Conservation (phyloP, 441 rosid genomes). For the Kokia cookei region DNA sequence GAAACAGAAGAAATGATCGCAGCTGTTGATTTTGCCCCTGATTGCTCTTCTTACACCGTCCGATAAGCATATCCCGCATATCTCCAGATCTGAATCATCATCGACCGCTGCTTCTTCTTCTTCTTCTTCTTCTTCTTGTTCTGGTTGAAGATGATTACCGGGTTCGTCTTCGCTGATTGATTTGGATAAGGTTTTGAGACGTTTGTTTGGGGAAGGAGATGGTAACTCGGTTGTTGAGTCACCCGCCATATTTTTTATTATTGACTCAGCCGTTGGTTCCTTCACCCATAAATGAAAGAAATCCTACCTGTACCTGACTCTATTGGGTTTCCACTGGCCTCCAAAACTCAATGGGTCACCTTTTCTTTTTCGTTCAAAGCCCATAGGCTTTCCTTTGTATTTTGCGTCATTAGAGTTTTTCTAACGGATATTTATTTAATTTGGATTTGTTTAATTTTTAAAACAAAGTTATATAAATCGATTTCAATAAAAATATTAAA, state of each 20-base stretch:
- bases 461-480: too few relatives aligned
- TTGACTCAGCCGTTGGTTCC: not conserved
- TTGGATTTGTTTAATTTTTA: too few relatives aligned
- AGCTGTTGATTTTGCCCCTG: constrained; percentile 46
- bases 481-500: too few relatives aligned
- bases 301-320: not conserved
- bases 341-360: not conserved
- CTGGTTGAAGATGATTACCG: not conserved
- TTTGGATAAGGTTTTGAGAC: constrained; percentile 13
- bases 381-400: not conserved
- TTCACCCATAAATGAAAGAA: not conserved
- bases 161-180: not conserved
- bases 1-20: constrained; percentile 59
- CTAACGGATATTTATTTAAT: too few relatives aligned
- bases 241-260: constrained; percentile 10
- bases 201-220: constrained; percentile 14
- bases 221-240: constrained; percentile 1
- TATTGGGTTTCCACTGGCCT: not conserved
- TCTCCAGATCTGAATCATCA: not conserved
- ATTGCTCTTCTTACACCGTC: constrained; percentile 29
- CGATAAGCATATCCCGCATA: constrained; percentile 50
- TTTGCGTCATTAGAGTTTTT: too few relatives aligned
- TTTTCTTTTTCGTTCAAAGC: not conserved
- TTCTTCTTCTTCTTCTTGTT: not conserved
- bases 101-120: not conserved